Conservation (phyloP, 2,329 filamentous ascomycete genomes). For the Cercospora citrullina region DNA sequence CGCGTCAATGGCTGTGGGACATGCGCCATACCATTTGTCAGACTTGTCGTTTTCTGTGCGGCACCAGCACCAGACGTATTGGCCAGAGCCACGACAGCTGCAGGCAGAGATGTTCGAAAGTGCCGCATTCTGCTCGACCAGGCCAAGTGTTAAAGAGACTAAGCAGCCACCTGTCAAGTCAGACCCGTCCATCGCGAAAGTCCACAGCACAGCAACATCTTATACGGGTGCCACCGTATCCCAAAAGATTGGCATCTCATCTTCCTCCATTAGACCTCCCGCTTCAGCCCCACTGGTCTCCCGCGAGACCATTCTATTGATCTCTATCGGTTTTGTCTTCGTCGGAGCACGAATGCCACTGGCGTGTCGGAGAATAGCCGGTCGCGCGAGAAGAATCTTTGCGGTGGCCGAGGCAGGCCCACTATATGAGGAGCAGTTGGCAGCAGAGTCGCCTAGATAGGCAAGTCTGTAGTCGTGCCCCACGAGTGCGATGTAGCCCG, state of each 20-base stretch:
- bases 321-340: neutral
- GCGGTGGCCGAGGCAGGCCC: neutral
- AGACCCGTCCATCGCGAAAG: neutral
- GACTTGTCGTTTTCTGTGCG: neutral
- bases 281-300: neutral
- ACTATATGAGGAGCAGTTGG: neutral
- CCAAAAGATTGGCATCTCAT: neutral
- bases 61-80: neutral
- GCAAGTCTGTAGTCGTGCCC: neutral
- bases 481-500: neutral
- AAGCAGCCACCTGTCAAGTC: neutral
- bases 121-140: neutral
- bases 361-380: neutral
- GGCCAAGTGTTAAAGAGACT: neutral
- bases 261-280: neutral
- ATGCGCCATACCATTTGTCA: neutral
- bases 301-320: neutral
- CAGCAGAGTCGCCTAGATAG: neutral
- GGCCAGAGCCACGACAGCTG: neutral
- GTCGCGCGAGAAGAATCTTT: neutral
- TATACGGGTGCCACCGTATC: neutral
- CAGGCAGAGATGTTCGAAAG: neutral
- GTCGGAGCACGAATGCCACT: neutral
- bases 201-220: neutral
- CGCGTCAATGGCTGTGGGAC: neutral